Base-by-base conservation (phyloP, 2,329 filamentous ascomycete genomes). In the Colletotrichum simmondsii region DNA sequence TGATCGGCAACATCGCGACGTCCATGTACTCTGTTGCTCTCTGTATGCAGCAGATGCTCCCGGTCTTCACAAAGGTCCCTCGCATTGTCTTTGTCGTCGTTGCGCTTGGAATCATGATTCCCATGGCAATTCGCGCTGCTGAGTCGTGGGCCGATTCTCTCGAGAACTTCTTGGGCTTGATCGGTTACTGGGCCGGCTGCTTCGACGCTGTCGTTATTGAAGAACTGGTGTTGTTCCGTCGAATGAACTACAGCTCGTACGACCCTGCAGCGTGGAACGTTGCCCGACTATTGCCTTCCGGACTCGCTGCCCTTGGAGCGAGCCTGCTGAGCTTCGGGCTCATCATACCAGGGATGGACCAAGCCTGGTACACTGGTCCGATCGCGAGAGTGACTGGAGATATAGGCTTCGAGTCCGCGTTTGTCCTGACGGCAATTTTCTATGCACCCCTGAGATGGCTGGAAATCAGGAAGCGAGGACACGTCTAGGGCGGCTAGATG, bases 171-270 rank as follows among this genome's bases (percentile, higher is more conserved):
- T 76, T 87, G 10, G 80, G 81, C 2, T 74, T 87, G 52, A 86
- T 87, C 52, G 83, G 83, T 28, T 87, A 86, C 75, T 87, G 85
- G 85, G 81, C 79, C n/a, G 83, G 83, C 1, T 83, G 82, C 52
- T 86, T 86, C 68, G 77, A 82, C 42, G 80, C 81, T 11, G 80
- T 86, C 1, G 71, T 86, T 2, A 72, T 85, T 30, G 77, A 81
- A 42, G 86, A 87, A 77, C 79, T 86, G 65, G 77, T 83, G 24
- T 75, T 86, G 12, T 85, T 87, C 69, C 83, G 86, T 8, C 78
- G 79, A 26, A 78, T 83, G 76, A 80, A 84, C 63, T 86, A 83
- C 65, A 77, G 77, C 5, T 82, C 82, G 10, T 87, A 82, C 73
- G 83, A 86, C 52, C 81, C 84, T 22, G 78, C 80, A 3, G 81